Base-by-base conservation (phyloP, 139 green algal species). In the Chara braunii region DNA sequence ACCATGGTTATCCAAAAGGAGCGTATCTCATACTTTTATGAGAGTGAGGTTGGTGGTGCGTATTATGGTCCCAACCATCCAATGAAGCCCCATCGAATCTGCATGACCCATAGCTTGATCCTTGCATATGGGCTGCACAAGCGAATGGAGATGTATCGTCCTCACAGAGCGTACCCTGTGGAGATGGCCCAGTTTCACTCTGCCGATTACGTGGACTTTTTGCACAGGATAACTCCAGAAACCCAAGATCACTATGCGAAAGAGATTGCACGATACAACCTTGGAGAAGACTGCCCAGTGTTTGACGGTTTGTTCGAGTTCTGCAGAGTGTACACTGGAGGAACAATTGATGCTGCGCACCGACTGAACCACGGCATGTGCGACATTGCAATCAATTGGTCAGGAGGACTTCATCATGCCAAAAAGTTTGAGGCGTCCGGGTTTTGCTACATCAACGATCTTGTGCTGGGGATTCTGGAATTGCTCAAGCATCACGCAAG, bases 391-490 rank as follows among this genome's bases (percentile, higher is more conserved):
- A 94, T 99, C 80, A 97, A 99, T 79, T 99, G 93, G 93, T 76
- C 85, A 2, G 93, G 93, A 0, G 93, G 93, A 2, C 80, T 99
- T 65, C 93, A 99, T 74, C 93, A 99, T 45, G 93, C 88, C 35
- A 97, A 97, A 73, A 97, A 96, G 80, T 72, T 55, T 1, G 83
- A 96, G 74, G 89, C 85, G 26, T 70, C 32, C 57, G 90, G 92
- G 11, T 98, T 98, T 55, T 98, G 92, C 71, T 98, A 96, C 56
- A 74, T 96, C 1, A 98, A 98, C 71, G 92, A 98, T 75, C 80
- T 96, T 31, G 92, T 99, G 58, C 79, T 99, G 33, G 92, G 80
- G 51, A 96, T 96, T 30, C 74, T 99, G 52, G 93, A 98, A 79
- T 83, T 99, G 59, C 86, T 99, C 14, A 96, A 96, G 73, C 80